Base-by-base conservation (phyloP, 1,139 yeast genomes). In the Protomyces inundatus region DNA sequence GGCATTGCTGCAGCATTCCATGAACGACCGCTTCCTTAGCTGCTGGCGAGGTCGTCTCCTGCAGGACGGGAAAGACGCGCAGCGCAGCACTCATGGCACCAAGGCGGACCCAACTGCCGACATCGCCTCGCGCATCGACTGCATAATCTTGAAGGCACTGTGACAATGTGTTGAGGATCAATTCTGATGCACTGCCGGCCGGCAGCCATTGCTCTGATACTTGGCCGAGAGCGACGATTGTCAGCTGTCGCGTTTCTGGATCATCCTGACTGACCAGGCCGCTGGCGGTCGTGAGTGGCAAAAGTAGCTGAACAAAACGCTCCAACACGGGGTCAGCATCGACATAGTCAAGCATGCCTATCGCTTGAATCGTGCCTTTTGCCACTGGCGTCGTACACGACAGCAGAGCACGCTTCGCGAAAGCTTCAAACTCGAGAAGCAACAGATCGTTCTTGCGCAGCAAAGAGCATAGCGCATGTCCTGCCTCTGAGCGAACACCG, bases 51-150 rank as follows among this genome's bases (percentile, higher is more conserved):
- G 73, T 7, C 64, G 14, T 0, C 64, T 65, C 3, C 70, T 54
- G 68, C 80, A 78, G 2, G 69, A 59, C 0, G 68, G 65, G 51
- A 10, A 64, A 30, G n/a, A 53, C 23, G n/a, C 32, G 36, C 6
- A 52, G 45, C 6, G 86, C 71, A 3, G 83, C 71, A 6, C 71
- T 67, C 5, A 86, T 73, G 0, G 84, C 77, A 0, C 84, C 80
- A 1, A 73, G 70, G 60, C 97, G 78, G 0, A 90, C 81, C 72
- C 84, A 81, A 46, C 90, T 83, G 1, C 97, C 97, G 4, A 77
- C 74, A 65, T 77, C 80, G 3, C 81, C 80, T n/a, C 79, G 70
- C 4, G 71, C 66, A 50, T 75, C 77, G 1, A 70, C 66, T 1
- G 77, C 68, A 66, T 76, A 77, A 65, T 78, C 80, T 32, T 70